Percentiles rank a stretch among this genome's conserved stretches.
Evolutionary conservation across 208 protist species (phyloP).

Genomic region (Crithidia brevicula): DNA sequence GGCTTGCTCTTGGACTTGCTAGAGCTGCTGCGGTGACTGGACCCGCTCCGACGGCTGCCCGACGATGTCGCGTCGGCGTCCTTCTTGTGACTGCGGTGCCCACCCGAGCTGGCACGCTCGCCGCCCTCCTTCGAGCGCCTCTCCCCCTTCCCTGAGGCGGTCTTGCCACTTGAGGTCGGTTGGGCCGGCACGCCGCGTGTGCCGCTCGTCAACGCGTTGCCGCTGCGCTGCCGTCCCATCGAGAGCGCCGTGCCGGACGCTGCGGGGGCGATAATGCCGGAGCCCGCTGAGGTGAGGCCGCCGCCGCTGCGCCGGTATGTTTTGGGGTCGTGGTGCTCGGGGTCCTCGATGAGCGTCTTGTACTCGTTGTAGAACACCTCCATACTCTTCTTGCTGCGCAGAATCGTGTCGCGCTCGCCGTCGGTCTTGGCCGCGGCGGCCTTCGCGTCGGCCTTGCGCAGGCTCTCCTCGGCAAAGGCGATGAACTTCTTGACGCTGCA

Average conservation of each 20-base stretch:
- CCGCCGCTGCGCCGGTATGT: constrained; percentile 52
- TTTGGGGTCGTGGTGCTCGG: constrained; percentile 55
- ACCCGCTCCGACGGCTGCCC: constrained; percentile 25
- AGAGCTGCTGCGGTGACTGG: constrained; percentile 14
- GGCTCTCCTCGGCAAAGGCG: constrained; percentile 54
- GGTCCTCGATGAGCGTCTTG: constrained; percentile 56
- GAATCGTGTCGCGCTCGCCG: constrained; percentile 36
- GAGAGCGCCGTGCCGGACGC: background rate
- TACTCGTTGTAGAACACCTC: constrained; percentile 64
- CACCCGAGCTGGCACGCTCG: background rate
- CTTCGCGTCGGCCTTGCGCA: constrained; percentile 42
- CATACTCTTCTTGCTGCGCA: constrained; percentile 56
- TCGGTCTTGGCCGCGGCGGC: constrained; percentile 40
- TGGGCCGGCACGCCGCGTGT: constrained; percentile 1
- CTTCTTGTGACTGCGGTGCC: constrained; percentile 7
- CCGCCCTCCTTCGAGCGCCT: background rate
- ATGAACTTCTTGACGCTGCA: constrained; percentile 68
- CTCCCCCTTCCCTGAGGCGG: background rate
- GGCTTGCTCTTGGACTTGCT: background rate
- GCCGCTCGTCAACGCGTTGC: background rate
- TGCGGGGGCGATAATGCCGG: constrained; percentile 11
- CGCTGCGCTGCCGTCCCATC: background rate
- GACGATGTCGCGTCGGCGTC: constrained; percentile 12
- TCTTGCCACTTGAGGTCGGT: background rate
- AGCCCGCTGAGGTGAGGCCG: constrained; percentile 11